Base-by-base conservation (phyloP, 306 rosid genomes). In the Vigna mungo region DNA sequence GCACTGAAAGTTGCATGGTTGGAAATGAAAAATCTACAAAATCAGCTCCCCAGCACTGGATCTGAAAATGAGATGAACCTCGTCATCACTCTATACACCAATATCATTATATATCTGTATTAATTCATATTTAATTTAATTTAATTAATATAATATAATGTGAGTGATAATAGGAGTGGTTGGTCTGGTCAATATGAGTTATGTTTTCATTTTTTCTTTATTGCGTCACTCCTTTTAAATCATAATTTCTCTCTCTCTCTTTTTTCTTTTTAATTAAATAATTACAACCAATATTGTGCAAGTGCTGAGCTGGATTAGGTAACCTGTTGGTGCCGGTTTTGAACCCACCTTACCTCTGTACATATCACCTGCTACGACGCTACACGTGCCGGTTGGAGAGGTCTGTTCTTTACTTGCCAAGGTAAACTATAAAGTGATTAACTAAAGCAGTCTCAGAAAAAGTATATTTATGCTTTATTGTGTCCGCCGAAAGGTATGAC, bases 321-420 rank as follows among this genome's bases (percentile, higher is more conserved):
- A 36, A 81, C 84, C 72, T 49, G 8, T 73, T 60, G 74, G 81
- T 43, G 81, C 44, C 81, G 81, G 85, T 81, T 75, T 27, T 12
- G 41, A 27, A 12, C 2, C n/a, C 14, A n/a, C n/a, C n/a, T n/a
- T n/a, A 11, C 3, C 56, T 10, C 8, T 43, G 17, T 6, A 5
- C 18, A 36, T 60, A 10, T 36, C 27, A 34, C 20, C 18, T 51
- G 79, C 20, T 13, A 48, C 13, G 78, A 63, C 10, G n/a, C 2
- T 62, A 64, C 77, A 68, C 81, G 75, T 79, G 32, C 4, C 72
- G 0, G 72, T 78, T 59, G 36, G 64, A 30, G 44, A 44, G 52
- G 76, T 79, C 86, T 73, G 77, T 79, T 80, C 86, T 82, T 84
- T 82, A 71, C 80, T 72, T 77, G 56, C 20, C 47, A 25, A 27